These are phyloP conservation scores for Plantago elongata DNA, from an alignment of 257 asterid species.

Conservation along the genomic window DNA sequence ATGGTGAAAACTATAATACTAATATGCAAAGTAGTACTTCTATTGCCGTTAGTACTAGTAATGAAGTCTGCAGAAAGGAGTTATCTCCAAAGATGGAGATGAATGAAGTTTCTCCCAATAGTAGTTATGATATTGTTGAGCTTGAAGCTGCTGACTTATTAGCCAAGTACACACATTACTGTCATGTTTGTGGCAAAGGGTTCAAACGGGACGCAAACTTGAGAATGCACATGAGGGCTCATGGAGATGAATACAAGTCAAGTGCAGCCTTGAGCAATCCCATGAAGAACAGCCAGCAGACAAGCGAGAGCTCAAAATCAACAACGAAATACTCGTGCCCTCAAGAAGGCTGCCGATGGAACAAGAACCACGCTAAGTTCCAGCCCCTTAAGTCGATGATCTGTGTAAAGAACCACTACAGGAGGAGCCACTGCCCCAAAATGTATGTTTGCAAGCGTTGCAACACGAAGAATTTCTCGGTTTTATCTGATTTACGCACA, in stretches of 20 bases:
- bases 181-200: slow-evolving; percentile 78
- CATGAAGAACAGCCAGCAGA: slow-evolving; percentile 15
- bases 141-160: slow-evolving; percentile 59
- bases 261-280: slow-evolving; percentile 68
- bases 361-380: slow-evolving; percentile 57
- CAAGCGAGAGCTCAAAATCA: background rate
- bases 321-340: slow-evolving; percentile 70
- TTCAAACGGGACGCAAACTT: slow-evolving; percentile 83
- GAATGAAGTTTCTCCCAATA: slow-evolving; percentile 11
- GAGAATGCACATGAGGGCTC: slow-evolving; percentile 91
- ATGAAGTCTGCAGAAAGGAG: slow-evolving; percentile 14
- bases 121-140: slow-evolving; percentile 49
- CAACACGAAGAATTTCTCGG: slow-evolving; percentile 58
- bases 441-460: slow-evolving; percentile 74
- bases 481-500: slow-evolving; percentile 64
- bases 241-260: slow-evolving; percentile 76
- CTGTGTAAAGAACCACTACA: slow-evolving; percentile 80
- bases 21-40: slow-evolving; percentile 5
- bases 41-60: background rate
- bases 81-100: slow-evolving; percentile 23
- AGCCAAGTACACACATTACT: slow-evolving; percentile 77
- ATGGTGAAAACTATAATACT: slow-evolving; percentile 18
- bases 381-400: slow-evolving; percentile 76
- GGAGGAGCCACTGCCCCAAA: slow-evolving; percentile 81
- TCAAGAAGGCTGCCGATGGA: slow-evolving; percentile 76